Conservation (phyloP, 2,329 filamentous ascomycete species). For the Alternaria sp. region DNA sequence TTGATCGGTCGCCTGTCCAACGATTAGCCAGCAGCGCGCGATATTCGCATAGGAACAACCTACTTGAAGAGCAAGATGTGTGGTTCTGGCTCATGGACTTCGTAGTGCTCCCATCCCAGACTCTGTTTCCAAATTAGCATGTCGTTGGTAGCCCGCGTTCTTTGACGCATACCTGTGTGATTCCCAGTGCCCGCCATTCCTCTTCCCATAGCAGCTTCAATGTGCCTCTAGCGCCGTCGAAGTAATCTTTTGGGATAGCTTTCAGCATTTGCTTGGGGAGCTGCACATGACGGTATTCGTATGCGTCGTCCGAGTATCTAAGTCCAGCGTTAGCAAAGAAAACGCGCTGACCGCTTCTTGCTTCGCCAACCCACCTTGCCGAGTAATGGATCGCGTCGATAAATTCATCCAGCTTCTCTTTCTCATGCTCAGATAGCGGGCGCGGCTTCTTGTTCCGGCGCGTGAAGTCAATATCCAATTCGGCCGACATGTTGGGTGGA, state of each 20-base stretch:
- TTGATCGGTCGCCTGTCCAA: slow-evolving; percentile 77
- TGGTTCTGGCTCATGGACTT: slow-evolving; percentile 97
- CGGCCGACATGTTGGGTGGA: slow-evolving; percentile 38
- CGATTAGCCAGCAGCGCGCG: slow-evolving; percentile 17
- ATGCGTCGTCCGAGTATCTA: slow-evolving; percentile 93
- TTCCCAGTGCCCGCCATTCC: slow-evolving; percentile 96
- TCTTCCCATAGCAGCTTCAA: slow-evolving; percentile 98
- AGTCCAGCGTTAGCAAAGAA: slow-evolving; percentile 26
- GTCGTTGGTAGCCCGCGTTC: not conserved
- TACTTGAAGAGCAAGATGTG: slow-evolving; percentile 99
- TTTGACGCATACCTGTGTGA: slow-evolving; percentile 79
- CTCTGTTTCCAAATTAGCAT: slow-evolving; percentile 67
- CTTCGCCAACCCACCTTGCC: slow-evolving; percentile 69
- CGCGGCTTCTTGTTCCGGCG: slow-evolving; percentile 89
- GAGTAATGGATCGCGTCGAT: slow-evolving; percentile 97
- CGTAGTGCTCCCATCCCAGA: slow-evolving; percentile 98
- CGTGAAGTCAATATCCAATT: slow-evolving; percentile 76
- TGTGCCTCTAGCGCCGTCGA: slow-evolving; percentile 87
- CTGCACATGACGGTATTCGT: slow-evolving; percentile 97
- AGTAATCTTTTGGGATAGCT: slow-evolving; percentile 93
- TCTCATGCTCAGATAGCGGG: slow-evolving; percentile 80
- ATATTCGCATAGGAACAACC: slow-evolving; percentile 50
- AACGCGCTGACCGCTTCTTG: slow-evolving; percentile 22
- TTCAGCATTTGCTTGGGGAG: slow-evolving; percentile 99
- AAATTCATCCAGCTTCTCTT: slow-evolving; percentile 86